Conservation (phyloP, 768 basidiomycete species). For the Tephrocybe sp. region DNA sequence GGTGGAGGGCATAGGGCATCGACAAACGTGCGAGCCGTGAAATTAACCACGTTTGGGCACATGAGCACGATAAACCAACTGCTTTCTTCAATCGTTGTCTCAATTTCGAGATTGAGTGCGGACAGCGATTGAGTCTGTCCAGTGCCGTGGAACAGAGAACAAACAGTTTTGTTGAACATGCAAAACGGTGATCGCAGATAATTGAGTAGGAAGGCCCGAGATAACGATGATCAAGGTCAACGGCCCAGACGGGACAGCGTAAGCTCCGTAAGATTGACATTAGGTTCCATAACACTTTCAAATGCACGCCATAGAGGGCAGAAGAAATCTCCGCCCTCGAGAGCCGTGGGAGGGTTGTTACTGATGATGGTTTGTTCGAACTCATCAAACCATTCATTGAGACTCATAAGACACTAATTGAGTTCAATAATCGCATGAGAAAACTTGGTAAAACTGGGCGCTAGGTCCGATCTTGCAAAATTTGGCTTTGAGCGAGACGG, state of each 20-base stretch:
- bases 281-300: not conserved
- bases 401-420: not conserved
- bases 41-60: not conserved
- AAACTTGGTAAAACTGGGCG: too few species aligned
- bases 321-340: not conserved
- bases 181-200: too few species aligned
- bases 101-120: too few species aligned
- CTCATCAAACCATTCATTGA: not conserved
- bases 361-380: too few species aligned
- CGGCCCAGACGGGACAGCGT: not conserved
- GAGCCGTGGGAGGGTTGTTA: not conserved
- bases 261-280: slow-evolving; percentile 2
- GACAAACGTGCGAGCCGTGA: not conserved
- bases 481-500: too few species aligned
- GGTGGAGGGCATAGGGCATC: not conserved
- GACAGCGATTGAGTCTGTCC: too few species aligned
- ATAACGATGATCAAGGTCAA: not conserved
- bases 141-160: too few species aligned
- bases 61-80: slow-evolving; percentile 3
- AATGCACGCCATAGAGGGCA: not conserved
- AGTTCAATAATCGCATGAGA: too few species aligned
- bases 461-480: too few species aligned
- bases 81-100: not conserved
- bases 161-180: too few species aligned
- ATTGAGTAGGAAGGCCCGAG: too few species aligned